Evolutionary conservation across 139 green algal genomes (phyloP), one percentile per base, ranked within the genome.

Genomic region (Coccomyxa sp.): DNA sequence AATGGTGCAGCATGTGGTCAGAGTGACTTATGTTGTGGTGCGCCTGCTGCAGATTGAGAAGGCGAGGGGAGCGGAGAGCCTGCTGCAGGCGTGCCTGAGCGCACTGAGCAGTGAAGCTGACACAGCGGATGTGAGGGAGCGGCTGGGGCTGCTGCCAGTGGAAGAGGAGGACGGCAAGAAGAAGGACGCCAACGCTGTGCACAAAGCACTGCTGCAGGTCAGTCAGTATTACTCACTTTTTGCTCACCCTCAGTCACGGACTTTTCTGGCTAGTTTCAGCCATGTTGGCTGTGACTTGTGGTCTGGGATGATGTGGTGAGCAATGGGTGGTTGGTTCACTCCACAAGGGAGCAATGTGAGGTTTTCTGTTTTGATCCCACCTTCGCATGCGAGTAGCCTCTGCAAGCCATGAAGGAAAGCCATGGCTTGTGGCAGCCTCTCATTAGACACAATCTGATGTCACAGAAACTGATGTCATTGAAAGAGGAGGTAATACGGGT

Each of bases 31-130:
- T 63, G 31, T 31, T n/a, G 30, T 59, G 31, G 17, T 28, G 17
- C 76, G 27, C 71, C 13, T 67, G 58, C 12, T 30, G 76, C 76
- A 67, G 76, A 59, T 80, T 7, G 76, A 80, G 25, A 80, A 80
- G 45, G 76, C 76, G 32, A 3, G 31, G 17, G 14, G 76, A 16
- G 76, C 76, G 38, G 45, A 27, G 38, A 27, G 60, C 16, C 17
- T 63, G 76, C 76, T 80, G 76, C 17, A 60, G 30, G 31, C 14
- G 0, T 59, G 30, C 30, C 76, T 80, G 76, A 17, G 30, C 16
- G 18, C 31, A 32, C 76, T 80, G 32, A 18, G 16, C 16, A 31
- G 11, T 17, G 76, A 63, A 14, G 31, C 27, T 16, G 76, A 60
- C 28, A 12, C 15, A 14, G 76, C 21, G 17, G 30, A 28, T 16